A percentile compares a stretch with the other conserved stretches of the same genome.
phyloP scores from a whole-genome alignment of 2,329 filamentous ascomycete species.

The Leptographium procerum region DNA sequence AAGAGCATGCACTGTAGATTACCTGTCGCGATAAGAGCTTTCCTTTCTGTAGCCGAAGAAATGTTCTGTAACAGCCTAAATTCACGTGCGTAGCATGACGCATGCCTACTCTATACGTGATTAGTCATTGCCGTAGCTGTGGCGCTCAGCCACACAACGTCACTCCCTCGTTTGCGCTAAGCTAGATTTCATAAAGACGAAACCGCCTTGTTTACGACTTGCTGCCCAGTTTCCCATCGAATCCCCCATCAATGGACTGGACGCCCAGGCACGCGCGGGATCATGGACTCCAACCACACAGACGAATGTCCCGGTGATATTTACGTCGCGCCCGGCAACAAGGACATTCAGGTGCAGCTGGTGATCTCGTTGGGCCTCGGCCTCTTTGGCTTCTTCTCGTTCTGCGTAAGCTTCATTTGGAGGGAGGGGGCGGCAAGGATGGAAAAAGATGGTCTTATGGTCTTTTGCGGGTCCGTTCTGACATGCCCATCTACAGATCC shows the following conservation, averaged over 20 bases:
- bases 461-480: neutral
- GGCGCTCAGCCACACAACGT: neutral
- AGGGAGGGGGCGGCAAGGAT: no score
- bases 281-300: slow-evolving; percentile 14
- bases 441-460: no score
- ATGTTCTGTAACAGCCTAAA: no score
- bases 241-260: neutral
- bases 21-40: no score
- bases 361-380: slow-evolving; percentile 62
- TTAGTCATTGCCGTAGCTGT: no score
- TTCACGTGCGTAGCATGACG: neutral
- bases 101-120: no score
- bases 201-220: neutral
- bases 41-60: no score
- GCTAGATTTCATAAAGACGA: neutral
- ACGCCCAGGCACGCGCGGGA: neutral
- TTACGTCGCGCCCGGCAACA: slow-evolving; percentile 25
- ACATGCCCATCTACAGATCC: slow-evolving; percentile 37
- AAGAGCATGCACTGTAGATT: no score
- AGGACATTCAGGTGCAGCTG: slow-evolving; percentile 52
- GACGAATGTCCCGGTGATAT: slow-evolving; percentile 16
- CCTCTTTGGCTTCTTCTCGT: slow-evolving; percentile 58
- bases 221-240: neutral
- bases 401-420: no score
- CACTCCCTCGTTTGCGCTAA: neutral